Conservation (phyloP, 129 eudicot species). For the Arctium lappa region DNA sequence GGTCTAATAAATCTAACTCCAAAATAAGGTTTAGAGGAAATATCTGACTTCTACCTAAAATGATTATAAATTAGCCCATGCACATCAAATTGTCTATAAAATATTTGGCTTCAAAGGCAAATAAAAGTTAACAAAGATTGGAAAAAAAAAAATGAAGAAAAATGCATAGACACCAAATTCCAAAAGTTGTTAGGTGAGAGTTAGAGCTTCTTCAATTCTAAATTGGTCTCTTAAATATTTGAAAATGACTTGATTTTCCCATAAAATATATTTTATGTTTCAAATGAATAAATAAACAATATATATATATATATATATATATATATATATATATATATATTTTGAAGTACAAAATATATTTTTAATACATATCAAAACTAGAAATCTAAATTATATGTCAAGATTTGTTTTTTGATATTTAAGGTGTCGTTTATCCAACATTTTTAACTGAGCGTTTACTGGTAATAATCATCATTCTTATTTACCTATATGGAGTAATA, state of each 20-base stretch:
- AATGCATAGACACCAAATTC: neutral
- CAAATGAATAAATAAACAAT: neutral
- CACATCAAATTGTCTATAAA: neutral
- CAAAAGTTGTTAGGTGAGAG: conserved; percentile 13
- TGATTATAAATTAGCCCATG: neutral
- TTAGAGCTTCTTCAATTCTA: conserved; percentile 5
- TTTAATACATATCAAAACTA: neutral
- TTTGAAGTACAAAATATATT: neutral
- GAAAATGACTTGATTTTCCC: conserved; percentile 1
- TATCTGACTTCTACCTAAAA: neutral
- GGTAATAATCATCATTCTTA: no score
- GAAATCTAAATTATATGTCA: neutral
- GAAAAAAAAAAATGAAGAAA: neutral
- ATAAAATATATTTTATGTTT: neutral
- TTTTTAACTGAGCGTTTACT: no score
- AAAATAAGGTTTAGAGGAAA: neutral
- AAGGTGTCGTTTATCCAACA: no score
- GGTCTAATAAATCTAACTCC: neutral
- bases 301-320: neutral
- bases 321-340: no score
- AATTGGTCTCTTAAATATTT: conserved; percentile 1
- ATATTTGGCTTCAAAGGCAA: neutral
- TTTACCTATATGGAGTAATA: no score
- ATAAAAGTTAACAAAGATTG: neutral
- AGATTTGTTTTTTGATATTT: neutral